Evolutionary conservation across 495 filamentous ascomycete genomes (phyloP).

Genomic region (Xylaria cubensis): DNA sequence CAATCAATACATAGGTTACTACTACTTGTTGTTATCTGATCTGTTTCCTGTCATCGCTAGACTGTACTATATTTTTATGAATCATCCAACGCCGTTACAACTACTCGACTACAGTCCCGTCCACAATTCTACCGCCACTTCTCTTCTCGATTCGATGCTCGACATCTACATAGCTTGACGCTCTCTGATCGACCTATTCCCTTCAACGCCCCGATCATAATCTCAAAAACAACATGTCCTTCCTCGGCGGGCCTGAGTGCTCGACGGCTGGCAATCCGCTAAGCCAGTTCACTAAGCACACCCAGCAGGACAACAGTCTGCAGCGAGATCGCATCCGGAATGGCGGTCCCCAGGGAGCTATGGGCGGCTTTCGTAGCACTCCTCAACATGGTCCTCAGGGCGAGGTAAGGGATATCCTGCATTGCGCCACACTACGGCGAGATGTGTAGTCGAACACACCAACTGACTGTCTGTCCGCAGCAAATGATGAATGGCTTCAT

Average conservation of each 20-base stretch:
- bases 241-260: conserved; percentile 87
- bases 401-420: conserved; percentile 47
- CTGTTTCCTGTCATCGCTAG: neutral
- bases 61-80: neutral
- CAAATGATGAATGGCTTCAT: conserved; percentile 95
- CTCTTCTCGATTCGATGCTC: neutral
- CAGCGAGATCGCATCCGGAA: conserved; percentile 87
- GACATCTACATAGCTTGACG: neutral
- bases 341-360: conserved; percentile 59
- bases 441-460: neutral
- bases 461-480: conserved; percentile 21
- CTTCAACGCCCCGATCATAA: neutral
- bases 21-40: too few species aligned
- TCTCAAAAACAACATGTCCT: conserved; percentile 71
- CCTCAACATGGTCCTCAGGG: conserved; percentile 50
- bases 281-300: conserved; percentile 94
- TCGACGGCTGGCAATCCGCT: conserved; percentile 96
- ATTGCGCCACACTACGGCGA: neutral
- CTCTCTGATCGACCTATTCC: neutral
- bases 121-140: neutral
- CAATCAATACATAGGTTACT: too few species aligned
- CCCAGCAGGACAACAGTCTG: conserved; percentile 90
- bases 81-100: too few species aligned
- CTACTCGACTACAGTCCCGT: too few species aligned
- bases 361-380: conserved; percentile 53